Percentiles rank a stretch among this genome's conserved stretches.
These are phyloP conservation scores for Trichoderma gamsii DNA, from an alignment of 495 filamentous ascomycete genomes.

Conservation along the genomic window DNA sequence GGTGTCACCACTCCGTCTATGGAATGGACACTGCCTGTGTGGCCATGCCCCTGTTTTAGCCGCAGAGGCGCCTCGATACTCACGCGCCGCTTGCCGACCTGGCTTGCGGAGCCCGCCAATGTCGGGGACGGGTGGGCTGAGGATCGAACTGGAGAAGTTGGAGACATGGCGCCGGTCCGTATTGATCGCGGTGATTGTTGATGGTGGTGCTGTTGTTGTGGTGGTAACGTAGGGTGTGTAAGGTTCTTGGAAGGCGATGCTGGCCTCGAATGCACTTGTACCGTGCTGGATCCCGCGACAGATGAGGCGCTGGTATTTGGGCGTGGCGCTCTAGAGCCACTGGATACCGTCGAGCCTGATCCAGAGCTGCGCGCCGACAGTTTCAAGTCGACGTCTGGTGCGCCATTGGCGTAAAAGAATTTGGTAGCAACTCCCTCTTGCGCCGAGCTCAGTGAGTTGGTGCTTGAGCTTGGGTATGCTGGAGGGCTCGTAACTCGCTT, in stretches of 20 bases:
- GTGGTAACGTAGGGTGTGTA: constrained; percentile 9
- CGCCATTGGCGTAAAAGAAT: constrained; percentile 70
- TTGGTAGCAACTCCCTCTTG: constrained; percentile 42
- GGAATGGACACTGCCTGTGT: constrained; percentile 26
- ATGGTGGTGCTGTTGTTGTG: background rate
- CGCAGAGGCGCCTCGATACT: constrained; percentile 15
- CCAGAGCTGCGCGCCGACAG: constrained; percentile 23
- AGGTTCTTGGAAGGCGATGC: constrained; percentile 16
- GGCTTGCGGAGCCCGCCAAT: background rate
- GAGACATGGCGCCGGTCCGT: constrained; percentile 11
- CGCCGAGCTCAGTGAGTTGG: constrained; percentile 18
- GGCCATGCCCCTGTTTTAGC: constrained; percentile 24
- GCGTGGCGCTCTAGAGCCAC: constrained; percentile 28
- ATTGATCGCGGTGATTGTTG: background rate
- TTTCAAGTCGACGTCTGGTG: constrained; percentile 33
- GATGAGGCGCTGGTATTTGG: constrained; percentile 1
- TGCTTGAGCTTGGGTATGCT: background rate
- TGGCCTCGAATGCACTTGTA: constrained; percentile 7
- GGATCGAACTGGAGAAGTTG: background rate
- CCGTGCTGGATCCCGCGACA: background rate
- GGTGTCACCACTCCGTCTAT: constrained; percentile 18
- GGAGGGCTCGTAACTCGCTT: constrained; percentile 10
- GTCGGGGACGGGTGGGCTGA: background rate
- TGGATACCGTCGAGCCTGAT: constrained; percentile 39
- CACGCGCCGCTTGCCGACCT: constrained; percentile 7